phyloP scores from a whole-genome alignment of 2,329 filamentous ascomycete species.

The Elsinoe arachidis region DNA sequence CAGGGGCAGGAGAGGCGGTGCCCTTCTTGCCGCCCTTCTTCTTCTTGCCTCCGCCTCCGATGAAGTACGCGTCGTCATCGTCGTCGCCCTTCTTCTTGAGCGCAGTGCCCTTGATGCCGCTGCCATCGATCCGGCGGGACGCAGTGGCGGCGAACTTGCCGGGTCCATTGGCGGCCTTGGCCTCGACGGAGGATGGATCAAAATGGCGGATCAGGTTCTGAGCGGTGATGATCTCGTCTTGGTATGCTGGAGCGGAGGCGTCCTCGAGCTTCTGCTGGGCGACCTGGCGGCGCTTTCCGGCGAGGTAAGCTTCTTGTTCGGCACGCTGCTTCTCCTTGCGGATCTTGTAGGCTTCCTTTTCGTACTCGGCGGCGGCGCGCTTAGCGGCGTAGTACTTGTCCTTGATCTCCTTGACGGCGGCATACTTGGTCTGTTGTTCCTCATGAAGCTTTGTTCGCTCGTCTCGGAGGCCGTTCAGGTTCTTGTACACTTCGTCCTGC shows the following conservation, averaged over 20 bases:
- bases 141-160: constrained; percentile 71
- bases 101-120: constrained; percentile 75
- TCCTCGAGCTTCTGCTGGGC: constrained; percentile 71
- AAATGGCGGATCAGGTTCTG: constrained; percentile 86
- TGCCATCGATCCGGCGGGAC: constrained; percentile 73
- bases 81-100: constrained; percentile 68
- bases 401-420: constrained; percentile 75
- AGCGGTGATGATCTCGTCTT: constrained; percentile 83
- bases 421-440: constrained; percentile 79
- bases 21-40: constrained; percentile 76
- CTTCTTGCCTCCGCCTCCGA: constrained; percentile 64
- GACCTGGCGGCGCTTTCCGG: constrained; percentile 65
- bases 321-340: constrained; percentile 68
- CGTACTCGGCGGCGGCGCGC: constrained; percentile 74
- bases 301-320: constrained; percentile 66
- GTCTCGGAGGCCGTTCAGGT: constrained; percentile 72
- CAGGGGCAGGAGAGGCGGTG: constrained; percentile 31
- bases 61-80: constrained; percentile 80
- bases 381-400: constrained; percentile 76
- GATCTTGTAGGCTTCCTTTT: constrained; percentile 71
- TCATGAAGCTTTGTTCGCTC: constrained; percentile 75
- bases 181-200: constrained; percentile 58
- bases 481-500: constrained; percentile 86
- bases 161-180: constrained; percentile 54
- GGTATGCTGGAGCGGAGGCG: constrained; percentile 77